Evolutionary conservation across 768 basidiomycete species (phyloP).

Genomic region (Kwoniella sp.): DNA sequence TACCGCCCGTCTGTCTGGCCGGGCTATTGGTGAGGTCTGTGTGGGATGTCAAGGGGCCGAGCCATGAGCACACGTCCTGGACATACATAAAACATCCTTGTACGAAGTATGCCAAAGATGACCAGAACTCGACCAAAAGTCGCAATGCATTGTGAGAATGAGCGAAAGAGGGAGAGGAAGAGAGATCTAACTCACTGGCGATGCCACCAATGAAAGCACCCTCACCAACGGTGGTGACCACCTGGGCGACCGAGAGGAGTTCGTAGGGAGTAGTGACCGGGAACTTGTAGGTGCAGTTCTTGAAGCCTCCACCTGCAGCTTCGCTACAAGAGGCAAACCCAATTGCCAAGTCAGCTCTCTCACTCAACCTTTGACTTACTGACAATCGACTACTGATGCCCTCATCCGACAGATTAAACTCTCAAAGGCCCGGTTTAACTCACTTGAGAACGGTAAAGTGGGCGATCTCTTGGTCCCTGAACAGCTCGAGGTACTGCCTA

Average conservation of each 20-base stretch:
- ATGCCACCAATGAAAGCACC: slow-evolving; percentile 33
- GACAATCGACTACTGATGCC: background rate
- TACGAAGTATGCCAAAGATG: background rate
- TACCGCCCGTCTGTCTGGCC: slow-evolving; percentile 20
- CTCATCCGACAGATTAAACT: background rate
- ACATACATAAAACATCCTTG: background rate
- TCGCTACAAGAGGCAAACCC: slow-evolving; percentile 14
- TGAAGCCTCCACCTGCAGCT: slow-evolving; percentile 29
- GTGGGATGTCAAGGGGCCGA: no score
- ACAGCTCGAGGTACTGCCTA: slow-evolving; percentile 22
- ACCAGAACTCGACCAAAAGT: no score
- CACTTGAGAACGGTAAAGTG: slow-evolving; percentile 39
- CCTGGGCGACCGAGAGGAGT: slow-evolving; percentile 22
- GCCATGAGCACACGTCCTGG: no score
- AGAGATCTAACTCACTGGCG: slow-evolving; percentile 20
- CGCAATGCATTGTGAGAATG: background rate
- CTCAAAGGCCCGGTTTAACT: slow-evolving; percentile 16
- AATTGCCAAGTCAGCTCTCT: no score
- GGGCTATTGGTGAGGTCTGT: slow-evolving; percentile 23
- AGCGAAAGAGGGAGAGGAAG: no score
- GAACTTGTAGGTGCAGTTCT: slow-evolving; percentile 38
- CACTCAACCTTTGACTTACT: no score
- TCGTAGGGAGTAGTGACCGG: slow-evolving; percentile 24
- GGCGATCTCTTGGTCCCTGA: slow-evolving; percentile 35
- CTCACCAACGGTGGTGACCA: slow-evolving; percentile 36